phyloP scores from a whole-genome alignment of 805 yeast species.

The Metschnikowia proteae region DNA sequence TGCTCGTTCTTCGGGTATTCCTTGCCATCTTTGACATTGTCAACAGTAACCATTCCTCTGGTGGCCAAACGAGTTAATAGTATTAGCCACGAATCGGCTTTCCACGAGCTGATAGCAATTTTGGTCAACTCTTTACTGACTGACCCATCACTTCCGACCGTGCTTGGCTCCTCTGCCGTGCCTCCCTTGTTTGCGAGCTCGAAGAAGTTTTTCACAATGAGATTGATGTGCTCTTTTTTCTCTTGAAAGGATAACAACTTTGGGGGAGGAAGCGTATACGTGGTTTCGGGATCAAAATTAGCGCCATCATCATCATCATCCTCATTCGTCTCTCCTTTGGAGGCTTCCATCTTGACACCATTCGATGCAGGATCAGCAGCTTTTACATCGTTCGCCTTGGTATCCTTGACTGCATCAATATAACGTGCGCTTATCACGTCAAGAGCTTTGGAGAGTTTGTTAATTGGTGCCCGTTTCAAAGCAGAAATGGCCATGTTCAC shows the following conservation, averaged over 20 bases:
- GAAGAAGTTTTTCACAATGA: conserved; percentile 59
- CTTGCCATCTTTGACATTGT: conserved; percentile 19
- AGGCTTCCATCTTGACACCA: conserved; percentile 15
- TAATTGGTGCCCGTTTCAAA: conserved; percentile 49
- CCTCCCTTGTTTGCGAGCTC: conserved; percentile 37
- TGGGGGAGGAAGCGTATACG: conserved; percentile 58
- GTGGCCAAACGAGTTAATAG: conserved; percentile 75
- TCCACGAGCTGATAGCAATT: conserved; percentile 50
- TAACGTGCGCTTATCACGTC: conserved; percentile 69
- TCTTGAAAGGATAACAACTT: conserved; percentile 46
- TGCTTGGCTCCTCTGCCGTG: conserved; percentile 10
- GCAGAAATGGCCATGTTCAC: conserved; percentile 65
- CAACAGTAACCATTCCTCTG: conserved; percentile 56
- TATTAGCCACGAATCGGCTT: conserved; percentile 69
- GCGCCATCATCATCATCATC: conserved; percentile 20
- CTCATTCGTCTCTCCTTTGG: conserved; percentile 19
- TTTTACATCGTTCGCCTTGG: neutral
- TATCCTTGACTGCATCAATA: conserved; percentile 33
- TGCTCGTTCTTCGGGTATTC: conserved; percentile 31
- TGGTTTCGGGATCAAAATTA: conserved; percentile 38
- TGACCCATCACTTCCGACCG: conserved; percentile 21
- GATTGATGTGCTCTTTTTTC: conserved; percentile 53
- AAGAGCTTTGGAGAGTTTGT: conserved; percentile 59
- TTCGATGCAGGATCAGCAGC: conserved; percentile 7
- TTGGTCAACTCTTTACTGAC: conserved; percentile 52